phyloP scores from a whole-genome alignment of 2,329 filamentous ascomycete species.

The Fusarium sp. region DNA sequence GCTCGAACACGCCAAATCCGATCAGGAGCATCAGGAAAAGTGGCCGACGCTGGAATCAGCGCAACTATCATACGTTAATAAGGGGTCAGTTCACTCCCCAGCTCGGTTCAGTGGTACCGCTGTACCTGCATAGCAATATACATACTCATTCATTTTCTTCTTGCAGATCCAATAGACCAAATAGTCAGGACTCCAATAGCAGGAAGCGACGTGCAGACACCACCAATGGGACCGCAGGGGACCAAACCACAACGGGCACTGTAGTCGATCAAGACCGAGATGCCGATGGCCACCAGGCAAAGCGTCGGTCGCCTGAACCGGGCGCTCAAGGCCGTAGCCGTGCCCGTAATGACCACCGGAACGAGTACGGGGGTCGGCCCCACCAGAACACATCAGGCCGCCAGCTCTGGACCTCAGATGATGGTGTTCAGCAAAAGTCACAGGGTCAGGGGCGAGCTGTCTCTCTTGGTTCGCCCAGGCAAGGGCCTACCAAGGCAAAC shows the following conservation, averaged over 20 bases:
- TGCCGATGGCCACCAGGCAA: slow-evolving; percentile 31
- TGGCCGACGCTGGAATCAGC: slow-evolving; percentile 22
- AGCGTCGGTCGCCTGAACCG: slow-evolving; percentile 43
- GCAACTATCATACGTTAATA: slow-evolving; percentile 19
- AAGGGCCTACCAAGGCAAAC: slow-evolving; percentile 4
- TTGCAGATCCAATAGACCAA: not conserved
- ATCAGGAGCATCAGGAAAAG: slow-evolving; percentile 28
- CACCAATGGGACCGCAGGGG: not conserved
- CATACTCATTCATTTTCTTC: not conserved
- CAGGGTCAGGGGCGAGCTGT: slow-evolving; percentile 12
- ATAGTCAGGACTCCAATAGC: not conserved
- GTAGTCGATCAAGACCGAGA: slow-evolving; percentile 5
- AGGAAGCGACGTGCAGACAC: slow-evolving; percentile 13
- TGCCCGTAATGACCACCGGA: slow-evolving; percentile 23
- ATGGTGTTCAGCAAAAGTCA: slow-evolving; percentile 25
- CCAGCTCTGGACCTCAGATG: slow-evolving; percentile 45
- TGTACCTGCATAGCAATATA: not conserved
- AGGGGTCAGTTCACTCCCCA: slow-evolving; percentile 3
- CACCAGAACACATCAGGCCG: slow-evolving; percentile 35
- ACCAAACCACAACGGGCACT: not conserved
- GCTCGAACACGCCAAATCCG: slow-evolving; percentile 36
- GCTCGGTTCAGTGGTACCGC: not conserved
- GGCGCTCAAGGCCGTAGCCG: slow-evolving; percentile 12
- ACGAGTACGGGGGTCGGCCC: slow-evolving; percentile 33
- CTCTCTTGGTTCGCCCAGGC: slow-evolving; percentile 1